Conservation (phyloP, 495 filamentous ascomycete species). For the Trichoderma asperelloides region DNA sequence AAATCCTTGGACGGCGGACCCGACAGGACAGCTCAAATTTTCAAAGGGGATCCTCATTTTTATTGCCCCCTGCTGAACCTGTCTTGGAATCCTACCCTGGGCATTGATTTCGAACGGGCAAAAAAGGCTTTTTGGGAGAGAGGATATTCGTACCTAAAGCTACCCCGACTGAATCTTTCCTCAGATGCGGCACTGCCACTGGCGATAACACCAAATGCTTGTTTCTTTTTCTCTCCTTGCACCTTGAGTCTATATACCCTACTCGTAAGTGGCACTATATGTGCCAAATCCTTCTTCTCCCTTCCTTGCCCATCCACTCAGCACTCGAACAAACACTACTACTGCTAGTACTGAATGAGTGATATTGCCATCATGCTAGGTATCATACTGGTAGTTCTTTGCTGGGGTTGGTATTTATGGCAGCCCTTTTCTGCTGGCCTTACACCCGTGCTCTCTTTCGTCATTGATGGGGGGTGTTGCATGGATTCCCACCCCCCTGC, state of each 20-base stretch:
- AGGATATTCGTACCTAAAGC: background rate
- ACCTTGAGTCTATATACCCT: no score
- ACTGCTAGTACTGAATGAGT: no score
- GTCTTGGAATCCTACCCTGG: background rate
- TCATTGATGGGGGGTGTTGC: background rate
- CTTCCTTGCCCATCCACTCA: no score
- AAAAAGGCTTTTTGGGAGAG: background rate
- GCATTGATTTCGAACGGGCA: background rate
- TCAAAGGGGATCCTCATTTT: constrained; percentile 4
- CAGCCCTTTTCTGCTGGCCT: background rate
- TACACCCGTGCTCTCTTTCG: background rate
- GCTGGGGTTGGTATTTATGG: no score
- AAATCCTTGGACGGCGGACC: constrained; percentile 3
- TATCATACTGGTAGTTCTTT: no score
- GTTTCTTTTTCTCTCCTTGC: background rate
- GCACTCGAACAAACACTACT: no score
- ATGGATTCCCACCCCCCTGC: background rate
- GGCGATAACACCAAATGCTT: background rate
- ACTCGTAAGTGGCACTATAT: no score
- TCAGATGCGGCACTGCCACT: background rate
- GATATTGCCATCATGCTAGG: no score
- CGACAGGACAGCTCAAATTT: constrained; percentile 1
- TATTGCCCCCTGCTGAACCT: background rate
- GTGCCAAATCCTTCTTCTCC: no score
- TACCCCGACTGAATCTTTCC: background rate